phyloP scores from a whole-genome alignment of 2,329 filamentous ascomycete species.

The Rhytidhysteron rufulum region DNA sequence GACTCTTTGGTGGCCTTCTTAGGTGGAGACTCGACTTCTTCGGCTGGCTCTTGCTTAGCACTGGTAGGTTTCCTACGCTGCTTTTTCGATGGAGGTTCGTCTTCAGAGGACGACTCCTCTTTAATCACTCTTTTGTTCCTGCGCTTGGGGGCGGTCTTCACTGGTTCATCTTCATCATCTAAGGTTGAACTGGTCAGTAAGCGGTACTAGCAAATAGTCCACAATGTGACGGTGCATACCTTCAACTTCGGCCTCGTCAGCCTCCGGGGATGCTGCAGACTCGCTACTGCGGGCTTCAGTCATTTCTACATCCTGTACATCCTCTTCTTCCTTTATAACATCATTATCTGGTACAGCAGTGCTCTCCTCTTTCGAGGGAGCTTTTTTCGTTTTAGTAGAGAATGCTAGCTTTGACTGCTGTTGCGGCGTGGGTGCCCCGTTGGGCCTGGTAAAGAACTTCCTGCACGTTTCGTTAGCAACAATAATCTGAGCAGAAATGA shows the following conservation, averaged over 20 bases:
- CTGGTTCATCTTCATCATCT: too few species aligned
- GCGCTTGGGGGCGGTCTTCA: constrained; percentile 13
- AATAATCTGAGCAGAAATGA: too few species aligned
- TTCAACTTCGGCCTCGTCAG: too few species aligned
- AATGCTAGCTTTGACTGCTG: constrained; percentile 81
- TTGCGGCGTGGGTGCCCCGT: constrained; percentile 57
- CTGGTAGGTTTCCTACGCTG: constrained; percentile 28
- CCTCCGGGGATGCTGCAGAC: too few species aligned
- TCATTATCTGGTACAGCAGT: constrained; percentile 16
- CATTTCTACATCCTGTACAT: background rate
- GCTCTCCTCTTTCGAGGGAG: constrained; percentile 18
- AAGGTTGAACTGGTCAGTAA: too few species aligned
- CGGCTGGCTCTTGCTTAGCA: constrained; percentile 8
- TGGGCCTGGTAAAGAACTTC: constrained; percentile 75
- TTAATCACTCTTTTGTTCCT: constrained; percentile 29
- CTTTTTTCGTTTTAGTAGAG: constrained; percentile 51
- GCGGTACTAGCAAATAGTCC: too few species aligned
- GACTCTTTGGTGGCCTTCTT: constrained; percentile 8
- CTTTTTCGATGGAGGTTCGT: constrained; percentile 33
- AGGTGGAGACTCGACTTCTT: constrained; percentile 10
- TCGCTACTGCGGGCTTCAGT: too few species aligned
- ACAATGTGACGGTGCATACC: too few species aligned
- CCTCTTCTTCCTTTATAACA: constrained; percentile 6
- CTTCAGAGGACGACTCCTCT: constrained; percentile 27
- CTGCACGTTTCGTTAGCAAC: too few species aligned